These are phyloP conservation scores for Hibiscus syriacus DNA, from an alignment of 345 rosid genomes.

Conservation along the genomic window DNA sequence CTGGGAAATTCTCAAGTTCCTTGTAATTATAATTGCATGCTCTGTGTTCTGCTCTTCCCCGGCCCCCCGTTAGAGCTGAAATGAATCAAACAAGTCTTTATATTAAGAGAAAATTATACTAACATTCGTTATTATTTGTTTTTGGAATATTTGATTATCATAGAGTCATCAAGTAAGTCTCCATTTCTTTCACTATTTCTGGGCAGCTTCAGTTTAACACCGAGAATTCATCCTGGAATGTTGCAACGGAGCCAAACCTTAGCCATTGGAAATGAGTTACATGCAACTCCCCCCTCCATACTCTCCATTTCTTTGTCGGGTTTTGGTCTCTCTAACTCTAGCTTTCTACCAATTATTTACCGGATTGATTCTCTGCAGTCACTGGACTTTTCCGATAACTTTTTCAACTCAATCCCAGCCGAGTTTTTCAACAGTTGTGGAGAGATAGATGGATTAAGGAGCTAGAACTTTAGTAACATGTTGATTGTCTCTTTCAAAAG, in stretches of 20 bases:
- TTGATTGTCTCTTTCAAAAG: slow-evolving; percentile 41
- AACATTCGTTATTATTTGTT: too few species aligned
- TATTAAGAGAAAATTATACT: too few species aligned
- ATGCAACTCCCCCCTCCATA: slow-evolving; percentile 38
- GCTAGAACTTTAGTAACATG: slow-evolving; percentile 48
- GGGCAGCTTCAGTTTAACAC: too few species aligned
- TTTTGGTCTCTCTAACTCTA: slow-evolving; percentile 31
- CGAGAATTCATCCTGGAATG: too few species aligned
- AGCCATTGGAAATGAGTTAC: slow-evolving; percentile 26
- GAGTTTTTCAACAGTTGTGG: slow-evolving; percentile 42
- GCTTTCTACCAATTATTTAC: slow-evolving; percentile 38
- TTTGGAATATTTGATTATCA: too few species aligned
- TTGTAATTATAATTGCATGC: too few species aligned
- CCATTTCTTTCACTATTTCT: too few species aligned
- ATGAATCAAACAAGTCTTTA: too few species aligned
- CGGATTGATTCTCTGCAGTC: slow-evolving; percentile 41
- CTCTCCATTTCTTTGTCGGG: slow-evolving; percentile 28
- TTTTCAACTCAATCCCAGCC: slow-evolving; percentile 36
- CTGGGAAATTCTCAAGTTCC: too few species aligned
- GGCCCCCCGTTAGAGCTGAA: too few species aligned
- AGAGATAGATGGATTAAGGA: slow-evolving; percentile 11
- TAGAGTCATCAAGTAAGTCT: too few species aligned
- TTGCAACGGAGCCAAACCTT: slow-evolving; percentile 16
- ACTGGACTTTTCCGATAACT: slow-evolving; percentile 51
- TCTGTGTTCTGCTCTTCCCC: too few species aligned